Evolutionary conservation across 108 stramenopile genomes (phyloP).

Genomic region (Poteriospumella lacustris): DNA sequence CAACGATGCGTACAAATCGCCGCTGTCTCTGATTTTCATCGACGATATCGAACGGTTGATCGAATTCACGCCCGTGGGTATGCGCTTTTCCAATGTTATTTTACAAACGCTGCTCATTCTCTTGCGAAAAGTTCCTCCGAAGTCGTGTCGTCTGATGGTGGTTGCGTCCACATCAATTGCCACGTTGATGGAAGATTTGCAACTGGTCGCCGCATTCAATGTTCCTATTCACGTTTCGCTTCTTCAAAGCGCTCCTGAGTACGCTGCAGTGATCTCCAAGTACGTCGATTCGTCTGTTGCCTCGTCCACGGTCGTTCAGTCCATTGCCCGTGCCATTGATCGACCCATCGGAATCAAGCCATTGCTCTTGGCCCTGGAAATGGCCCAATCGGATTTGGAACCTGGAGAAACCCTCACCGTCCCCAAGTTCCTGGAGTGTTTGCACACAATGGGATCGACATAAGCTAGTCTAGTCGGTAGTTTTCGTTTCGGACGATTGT

Average conservation of each 20-base stretch:
- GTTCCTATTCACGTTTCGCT: constrained; percentile 71
- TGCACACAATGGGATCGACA: constrained; percentile 89
- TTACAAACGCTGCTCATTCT: constrained; percentile 92
- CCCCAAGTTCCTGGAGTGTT: constrained; percentile 87
- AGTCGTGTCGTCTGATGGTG: constrained; percentile 62
- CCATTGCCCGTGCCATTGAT: constrained; percentile 75
- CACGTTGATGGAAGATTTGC: constrained; percentile 79
- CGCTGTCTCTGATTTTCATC: constrained; percentile 86
- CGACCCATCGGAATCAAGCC: constrained; percentile 95
- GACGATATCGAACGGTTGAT: constrained; percentile 98
- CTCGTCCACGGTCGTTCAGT: constrained; percentile 42
- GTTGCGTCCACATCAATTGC: constrained; percentile 86
- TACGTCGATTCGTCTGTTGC: constrained; percentile 49
- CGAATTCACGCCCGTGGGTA: constrained; percentile 92
- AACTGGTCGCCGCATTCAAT: constrained; percentile 80
- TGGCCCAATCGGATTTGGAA: constrained; percentile 75
- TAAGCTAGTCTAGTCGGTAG: too few relatives aligned
- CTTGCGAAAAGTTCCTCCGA: constrained; percentile 88
- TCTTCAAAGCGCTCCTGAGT: constrained; percentile 71
- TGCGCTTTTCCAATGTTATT: constrained; percentile 90
- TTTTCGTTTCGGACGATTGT: too few relatives aligned
- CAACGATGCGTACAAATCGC: constrained; percentile 92
- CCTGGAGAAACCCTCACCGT: constrained; percentile 63
- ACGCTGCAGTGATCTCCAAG: constrained; percentile 65
- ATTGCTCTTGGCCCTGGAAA: constrained; percentile 65